Evolutionary conservation across 2,329 filamentous ascomycete genomes (phyloP).

Genomic region (Fusarium lyarnte): DNA sequence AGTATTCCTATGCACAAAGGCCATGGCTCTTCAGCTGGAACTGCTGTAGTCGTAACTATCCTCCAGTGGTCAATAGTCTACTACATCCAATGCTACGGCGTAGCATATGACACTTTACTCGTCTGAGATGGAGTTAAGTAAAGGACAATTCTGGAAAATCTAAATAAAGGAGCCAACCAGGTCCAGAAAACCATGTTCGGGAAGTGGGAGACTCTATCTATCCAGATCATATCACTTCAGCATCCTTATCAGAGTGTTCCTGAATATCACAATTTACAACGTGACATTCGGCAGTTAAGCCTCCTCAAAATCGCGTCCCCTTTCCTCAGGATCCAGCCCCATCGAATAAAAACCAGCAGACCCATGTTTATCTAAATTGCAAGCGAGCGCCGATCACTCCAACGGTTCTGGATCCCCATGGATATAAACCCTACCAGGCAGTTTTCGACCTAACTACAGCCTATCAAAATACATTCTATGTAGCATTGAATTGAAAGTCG

Average conservation of each 20-base stretch:
- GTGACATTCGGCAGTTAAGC: slow-evolving; percentile 11
- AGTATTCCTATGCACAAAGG: background rate
- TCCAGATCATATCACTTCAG: background rate
- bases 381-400: slow-evolving; percentile 22
- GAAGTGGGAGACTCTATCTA: background rate
- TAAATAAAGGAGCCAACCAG: accelerated
- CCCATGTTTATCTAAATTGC: background rate
- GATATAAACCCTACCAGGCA: background rate
- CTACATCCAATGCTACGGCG: accelerated
- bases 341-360: background rate
- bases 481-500: background rate
- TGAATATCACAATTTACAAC: slow-evolving; percentile 11
- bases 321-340: background rate
- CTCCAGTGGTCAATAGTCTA: accelerated
- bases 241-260: background rate
- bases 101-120: accelerated
- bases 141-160: background rate
- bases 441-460: background rate
- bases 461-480: background rate
- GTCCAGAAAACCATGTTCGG: background rate
- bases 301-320: background rate
- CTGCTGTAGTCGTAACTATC: background rate
- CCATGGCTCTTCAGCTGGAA: background rate
- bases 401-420: slow-evolving; percentile 5
- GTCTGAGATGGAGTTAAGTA: background rate